Evolutionary conservation across 179 eudicot species (phyloP), one percentile per base, ranked within the genome.

Genomic region (Beta corolliflora): DNA sequence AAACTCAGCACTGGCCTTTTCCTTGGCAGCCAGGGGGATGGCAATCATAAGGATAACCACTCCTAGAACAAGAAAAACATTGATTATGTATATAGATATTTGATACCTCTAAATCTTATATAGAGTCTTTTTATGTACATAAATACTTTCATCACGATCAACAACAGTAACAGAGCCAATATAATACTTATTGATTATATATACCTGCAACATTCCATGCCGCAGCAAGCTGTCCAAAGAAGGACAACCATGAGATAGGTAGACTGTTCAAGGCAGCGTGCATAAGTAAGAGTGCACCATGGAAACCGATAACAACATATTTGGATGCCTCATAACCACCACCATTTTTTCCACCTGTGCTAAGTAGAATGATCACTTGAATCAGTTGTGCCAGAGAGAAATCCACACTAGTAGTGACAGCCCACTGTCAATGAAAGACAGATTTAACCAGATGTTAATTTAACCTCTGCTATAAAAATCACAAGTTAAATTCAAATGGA

Each of bases 311-410:
- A 77, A 94, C 93, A 12, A 91, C 91, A 80, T 94, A 94, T 77
- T 96, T 94, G 44, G 98, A 96, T 45, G 94, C 92, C 81, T 84
- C 85, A 67, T 92, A 96, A 70, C 99, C 99, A 58, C 99, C 99
- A 12, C 97, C 99, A 82, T 91, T 92, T 74, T 90, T 90, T 18
- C 98, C 99, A 66, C 97, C 98, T 12, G 94, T 92, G 82, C 94
- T 89, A 12, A 96, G 96, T 71, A 96, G 93, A 78, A 96, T 85
- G 79, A 96, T 96, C 84, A 96, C 99, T 86, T 90, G 90, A 80
- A 94, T 86, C 79, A 96, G 79, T 90, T 92, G 92, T 36, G 99
- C 99, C 23, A 96, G 91, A 46, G 98, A 94, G 87, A 80, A 96
- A 87, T 92, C 93, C 72, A 94, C 87, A 84, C 99, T 96, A 31